These are phyloP conservation scores for Aspergillus aculeatus DNA, from an alignment of 2,329 filamentous ascomycete genomes.

Conservation along the genomic window DNA sequence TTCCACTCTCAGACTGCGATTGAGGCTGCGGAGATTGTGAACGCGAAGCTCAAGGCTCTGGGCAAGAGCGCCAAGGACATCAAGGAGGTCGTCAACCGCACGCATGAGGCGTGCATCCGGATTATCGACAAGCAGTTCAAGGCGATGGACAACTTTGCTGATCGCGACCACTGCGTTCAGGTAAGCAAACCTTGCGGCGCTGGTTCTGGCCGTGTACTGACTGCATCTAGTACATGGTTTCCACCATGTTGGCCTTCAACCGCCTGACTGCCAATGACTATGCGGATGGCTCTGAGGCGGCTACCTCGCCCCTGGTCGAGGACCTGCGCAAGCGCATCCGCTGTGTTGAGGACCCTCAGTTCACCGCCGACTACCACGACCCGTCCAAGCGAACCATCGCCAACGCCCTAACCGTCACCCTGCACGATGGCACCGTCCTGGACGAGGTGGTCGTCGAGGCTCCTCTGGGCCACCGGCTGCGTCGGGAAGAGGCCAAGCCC, in stretches of 20 bases:
- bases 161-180: slow-evolving; percentile 98
- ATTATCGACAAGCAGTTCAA: slow-evolving; percentile 99
- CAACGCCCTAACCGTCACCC: slow-evolving; percentile 90
- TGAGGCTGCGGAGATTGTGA: slow-evolving; percentile 86
- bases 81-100: slow-evolving; percentile 88
- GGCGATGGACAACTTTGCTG: slow-evolving; percentile 99
- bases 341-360: slow-evolving; percentile 94
- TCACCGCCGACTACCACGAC: slow-evolving; percentile 94
- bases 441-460: slow-evolving; percentile 92
- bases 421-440: slow-evolving; percentile 90
- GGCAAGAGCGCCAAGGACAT: slow-evolving; percentile 94
- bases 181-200: slow-evolving; percentile 30
- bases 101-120: slow-evolving; percentile 95
- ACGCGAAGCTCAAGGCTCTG: slow-evolving; percentile 74
- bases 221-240: slow-evolving; percentile 74
- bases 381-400: slow-evolving; percentile 91
- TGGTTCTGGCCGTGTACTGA: slow-evolving; percentile 20
- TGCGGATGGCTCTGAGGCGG: slow-evolving; percentile 86
- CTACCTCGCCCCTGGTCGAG: slow-evolving; percentile 84
- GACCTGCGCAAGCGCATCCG: slow-evolving; percentile 88
- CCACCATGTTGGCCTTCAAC: slow-evolving; percentile 93
- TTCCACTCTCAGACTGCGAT: slow-evolving; percentile 99
- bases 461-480: slow-evolving; percentile 84
- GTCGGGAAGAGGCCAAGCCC: slow-evolving; percentile 95
- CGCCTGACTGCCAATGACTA: slow-evolving; percentile 93